Evolutionary conservation across 2,329 filamentous ascomycete genomes (phyloP), one percentile per base, ranked within the genome.

Genomic region (Aureobasidium sp.): DNA sequence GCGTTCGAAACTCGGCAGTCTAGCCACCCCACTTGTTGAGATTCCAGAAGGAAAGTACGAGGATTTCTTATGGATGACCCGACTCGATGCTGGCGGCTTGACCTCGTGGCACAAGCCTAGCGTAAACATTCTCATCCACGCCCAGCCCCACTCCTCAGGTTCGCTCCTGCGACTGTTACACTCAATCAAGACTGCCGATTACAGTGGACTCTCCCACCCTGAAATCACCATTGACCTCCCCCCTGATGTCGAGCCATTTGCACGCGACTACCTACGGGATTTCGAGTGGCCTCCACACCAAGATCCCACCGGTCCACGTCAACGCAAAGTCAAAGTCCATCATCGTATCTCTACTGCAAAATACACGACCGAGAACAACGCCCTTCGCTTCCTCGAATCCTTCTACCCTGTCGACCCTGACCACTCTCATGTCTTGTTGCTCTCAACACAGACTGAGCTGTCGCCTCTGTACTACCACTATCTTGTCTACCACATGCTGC

Each of bases 201-300:
- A 91, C 69, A 81, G 84, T 49, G 86, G 87, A 0, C 78, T 87
- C 43, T 77, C 81, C 1, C 75, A 82, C 1, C 92, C 92, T 3
- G 85, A 88, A 63, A 77, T 99, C 49, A 95, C 88, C 2, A 84
- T 97, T 53, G 92, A 97, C 69, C 78, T 99, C 8, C 90, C 92
- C 0, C 76, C 83, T 29, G 75, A 83, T 31, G 76, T 92, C 19
- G 90, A 96, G 66, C 71, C 78, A 3, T 78, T 84, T 2, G 82
- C 89, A 5, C 78, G 83, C 55, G 74, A 75, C 15, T 90, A 85
- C 58, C 72, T 96, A 7, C 74, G 81, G 42, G 70, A 67, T 1
- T 88, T 90, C 64, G 75, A 78, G 35, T 95, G 89, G 87, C 88
- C 89, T 10, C 84, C 85, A 1, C 53, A 77, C 68, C 40, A 73